Conservation (phyloP, 1,139 yeast species). For the Hansenula anomala region DNA sequence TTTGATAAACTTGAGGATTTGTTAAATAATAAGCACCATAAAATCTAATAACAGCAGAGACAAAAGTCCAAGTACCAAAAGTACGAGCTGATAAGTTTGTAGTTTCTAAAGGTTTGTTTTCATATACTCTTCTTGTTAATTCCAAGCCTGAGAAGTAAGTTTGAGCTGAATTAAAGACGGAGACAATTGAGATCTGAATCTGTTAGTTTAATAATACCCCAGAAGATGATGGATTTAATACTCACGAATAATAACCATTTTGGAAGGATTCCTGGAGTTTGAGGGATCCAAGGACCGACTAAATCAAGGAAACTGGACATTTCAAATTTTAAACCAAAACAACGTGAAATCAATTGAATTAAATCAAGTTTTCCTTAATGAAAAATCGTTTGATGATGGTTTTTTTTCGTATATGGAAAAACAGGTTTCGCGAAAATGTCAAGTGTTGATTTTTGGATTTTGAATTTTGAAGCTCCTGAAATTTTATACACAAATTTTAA, state of each 20-base stretch:
- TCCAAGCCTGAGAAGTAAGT: constrained; percentile 73
- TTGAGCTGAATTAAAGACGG: constrained; percentile 85
- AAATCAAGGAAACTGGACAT: constrained; percentile 8
- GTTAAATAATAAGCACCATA: constrained; percentile 79
- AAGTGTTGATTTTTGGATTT: too few species aligned
- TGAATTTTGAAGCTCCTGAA: not conserved
- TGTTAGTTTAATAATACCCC: too few species aligned
- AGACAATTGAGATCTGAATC: constrained; percentile 65
- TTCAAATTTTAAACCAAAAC: not conserved
- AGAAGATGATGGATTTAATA: too few species aligned
- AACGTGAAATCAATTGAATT: too few species aligned
- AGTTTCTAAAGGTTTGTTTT: constrained; percentile 56
- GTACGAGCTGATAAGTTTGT: constrained; percentile 87
- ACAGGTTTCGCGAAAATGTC: too few species aligned
- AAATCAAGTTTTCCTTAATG: not conserved
- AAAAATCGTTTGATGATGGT: not conserved
- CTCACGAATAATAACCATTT: constrained; percentile 56
- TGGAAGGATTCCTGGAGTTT: constrained; percentile 49
- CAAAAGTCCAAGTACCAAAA: constrained; percentile 95
- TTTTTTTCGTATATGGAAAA: too few species aligned
- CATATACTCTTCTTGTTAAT: constrained; percentile 78
- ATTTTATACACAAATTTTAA: too few species aligned
- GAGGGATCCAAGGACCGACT: constrained; percentile 31
- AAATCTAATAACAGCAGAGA: constrained; percentile 77
- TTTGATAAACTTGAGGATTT: constrained; percentile 66